These are phyloP conservation scores for Suillus decipiens DNA, from an alignment of 768 basidiomycete species.

Conservation along the genomic window DNA sequence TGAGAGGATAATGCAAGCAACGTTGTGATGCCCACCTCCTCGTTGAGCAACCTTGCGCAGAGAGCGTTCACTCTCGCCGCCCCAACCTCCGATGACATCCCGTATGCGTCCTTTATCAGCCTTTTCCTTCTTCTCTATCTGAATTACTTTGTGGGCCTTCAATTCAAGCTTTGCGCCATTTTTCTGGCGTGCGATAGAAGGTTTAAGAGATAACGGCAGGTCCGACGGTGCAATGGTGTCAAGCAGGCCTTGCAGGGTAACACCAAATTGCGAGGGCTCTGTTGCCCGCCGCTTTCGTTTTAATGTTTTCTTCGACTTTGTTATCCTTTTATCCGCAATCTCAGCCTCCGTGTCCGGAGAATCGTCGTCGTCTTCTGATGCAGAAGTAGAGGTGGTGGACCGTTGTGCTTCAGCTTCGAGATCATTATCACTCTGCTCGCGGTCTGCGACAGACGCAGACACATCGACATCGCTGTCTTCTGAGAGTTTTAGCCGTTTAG, in stretches of 20 bases:
- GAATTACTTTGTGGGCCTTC: slow-evolving; percentile 70
- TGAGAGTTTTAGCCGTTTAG: slow-evolving; percentile 54
- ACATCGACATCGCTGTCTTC: slow-evolving; percentile 21
- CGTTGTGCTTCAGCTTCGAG: slow-evolving; percentile 8
- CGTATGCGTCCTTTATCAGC: slow-evolving; percentile 68
- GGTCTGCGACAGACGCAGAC: slow-evolving; percentile 6
- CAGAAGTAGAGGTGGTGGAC: slow-evolving; percentile 7
- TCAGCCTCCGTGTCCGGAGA: slow-evolving; percentile 62
- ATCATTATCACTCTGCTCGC: slow-evolving; percentile 8
- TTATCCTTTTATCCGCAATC: slow-evolving; percentile 50
- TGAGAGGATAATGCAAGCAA: neutral
- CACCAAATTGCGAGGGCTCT: slow-evolving; percentile 70
- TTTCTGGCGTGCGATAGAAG: slow-evolving; percentile 64
- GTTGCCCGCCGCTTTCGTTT: slow-evolving; percentile 86
- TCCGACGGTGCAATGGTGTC: slow-evolving; percentile 70
- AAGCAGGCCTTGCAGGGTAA: slow-evolving; percentile 70
- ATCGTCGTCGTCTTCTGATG: slow-evolving; percentile 15
- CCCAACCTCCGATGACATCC: slow-evolving; percentile 88
- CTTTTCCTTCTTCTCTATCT: slow-evolving; percentile 69
- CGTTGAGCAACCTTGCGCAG: slow-evolving; percentile 83
- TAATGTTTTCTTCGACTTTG: slow-evolving; percentile 76
- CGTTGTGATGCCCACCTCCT: slow-evolving; percentile 54
- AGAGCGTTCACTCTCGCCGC: slow-evolving; percentile 75
- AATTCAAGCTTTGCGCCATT: slow-evolving; percentile 78
- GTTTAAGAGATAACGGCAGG: slow-evolving; percentile 77